These are phyloP conservation scores for Tricholoma saponaceum DNA, from an alignment of 768 basidiomycete species.

Conservation along the genomic window DNA sequence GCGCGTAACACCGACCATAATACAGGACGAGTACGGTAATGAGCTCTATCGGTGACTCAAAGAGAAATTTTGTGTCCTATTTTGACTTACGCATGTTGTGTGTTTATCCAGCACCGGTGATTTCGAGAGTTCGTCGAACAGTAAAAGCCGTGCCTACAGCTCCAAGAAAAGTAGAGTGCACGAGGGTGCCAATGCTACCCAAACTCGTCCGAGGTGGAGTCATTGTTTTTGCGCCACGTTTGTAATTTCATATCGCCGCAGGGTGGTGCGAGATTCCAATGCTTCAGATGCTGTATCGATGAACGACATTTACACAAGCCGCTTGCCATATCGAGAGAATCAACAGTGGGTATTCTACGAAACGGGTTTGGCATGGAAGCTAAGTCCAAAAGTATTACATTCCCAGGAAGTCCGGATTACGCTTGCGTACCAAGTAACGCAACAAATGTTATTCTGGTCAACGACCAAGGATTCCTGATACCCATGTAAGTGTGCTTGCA, in stretches of 20 bases:
- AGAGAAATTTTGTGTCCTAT: background rate
- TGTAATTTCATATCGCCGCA: background rate
- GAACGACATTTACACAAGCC: background rate
- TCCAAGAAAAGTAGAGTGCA: background rate
- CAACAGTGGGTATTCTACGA: background rate
- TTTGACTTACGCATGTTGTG: background rate
- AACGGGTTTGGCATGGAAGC: background rate
- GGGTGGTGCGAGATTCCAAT: background rate
- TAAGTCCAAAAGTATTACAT: constrained; percentile 1
- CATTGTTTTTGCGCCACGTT: background rate
- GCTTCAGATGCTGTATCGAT: background rate
- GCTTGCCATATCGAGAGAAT: background rate
- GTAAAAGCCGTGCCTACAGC: background rate
- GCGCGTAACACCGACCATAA: constrained; percentile 37
- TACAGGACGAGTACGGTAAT: constrained; percentile 56
- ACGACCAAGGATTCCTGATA: constrained; percentile 30
- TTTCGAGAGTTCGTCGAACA: background rate
- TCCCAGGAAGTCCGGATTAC: constrained; percentile 14
- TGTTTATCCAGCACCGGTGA: constrained; percentile 14
- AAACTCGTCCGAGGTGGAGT: background rate
- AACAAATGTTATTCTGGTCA: constrained; percentile 28
- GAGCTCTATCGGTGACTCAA: constrained; percentile 51
- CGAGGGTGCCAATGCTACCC: no score
- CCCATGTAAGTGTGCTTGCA: constrained; percentile 22
- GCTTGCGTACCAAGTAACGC: constrained; percentile 20